These are phyloP conservation scores for Edaphochlamys debaryana DNA, from an alignment of 139 green algal species.

Conservation along the genomic window DNA sequence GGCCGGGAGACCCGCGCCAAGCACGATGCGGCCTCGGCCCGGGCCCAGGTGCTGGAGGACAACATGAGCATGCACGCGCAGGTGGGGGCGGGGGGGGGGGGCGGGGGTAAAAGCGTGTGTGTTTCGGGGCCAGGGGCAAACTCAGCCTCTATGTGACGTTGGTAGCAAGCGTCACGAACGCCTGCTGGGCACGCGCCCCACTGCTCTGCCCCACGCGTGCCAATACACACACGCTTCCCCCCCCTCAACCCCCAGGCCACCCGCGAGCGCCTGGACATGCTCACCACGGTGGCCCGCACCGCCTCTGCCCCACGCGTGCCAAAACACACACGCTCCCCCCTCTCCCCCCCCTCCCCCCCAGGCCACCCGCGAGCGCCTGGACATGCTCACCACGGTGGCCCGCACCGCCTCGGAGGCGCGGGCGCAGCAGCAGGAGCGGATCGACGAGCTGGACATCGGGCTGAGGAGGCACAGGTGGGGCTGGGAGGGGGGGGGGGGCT, in stretches of 20 bases:
- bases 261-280: constrained; percentile 57
- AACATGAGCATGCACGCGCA: constrained; percentile 24
- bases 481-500: too few species aligned
- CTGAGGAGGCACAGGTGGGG: constrained; percentile 12
- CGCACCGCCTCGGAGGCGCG: constrained; percentile 42
- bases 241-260: constrained; percentile 18
- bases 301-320: too few species aligned
- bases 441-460: constrained; percentile 44
- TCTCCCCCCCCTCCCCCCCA: neutral
- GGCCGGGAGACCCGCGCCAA: constrained; percentile 19
- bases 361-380: constrained; percentile 52
- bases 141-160: too few species aligned
- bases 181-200: too few species aligned
- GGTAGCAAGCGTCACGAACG: too few species aligned
- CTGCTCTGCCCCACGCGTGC: too few species aligned
- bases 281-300: constrained; percentile 39
- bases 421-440: constrained; percentile 39
- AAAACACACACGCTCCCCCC: neutral
- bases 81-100: neutral
- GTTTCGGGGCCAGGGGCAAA: too few species aligned
- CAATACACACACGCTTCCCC: neutral
- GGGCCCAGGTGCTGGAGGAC: constrained; percentile 44
- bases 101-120: too few species aligned
- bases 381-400: constrained; percentile 48
- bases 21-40: constrained; percentile 28